Base-by-base conservation (phyloP, 2,329 filamentous ascomycete genomes). In the Paraphoma chrysanthemicola region DNA sequence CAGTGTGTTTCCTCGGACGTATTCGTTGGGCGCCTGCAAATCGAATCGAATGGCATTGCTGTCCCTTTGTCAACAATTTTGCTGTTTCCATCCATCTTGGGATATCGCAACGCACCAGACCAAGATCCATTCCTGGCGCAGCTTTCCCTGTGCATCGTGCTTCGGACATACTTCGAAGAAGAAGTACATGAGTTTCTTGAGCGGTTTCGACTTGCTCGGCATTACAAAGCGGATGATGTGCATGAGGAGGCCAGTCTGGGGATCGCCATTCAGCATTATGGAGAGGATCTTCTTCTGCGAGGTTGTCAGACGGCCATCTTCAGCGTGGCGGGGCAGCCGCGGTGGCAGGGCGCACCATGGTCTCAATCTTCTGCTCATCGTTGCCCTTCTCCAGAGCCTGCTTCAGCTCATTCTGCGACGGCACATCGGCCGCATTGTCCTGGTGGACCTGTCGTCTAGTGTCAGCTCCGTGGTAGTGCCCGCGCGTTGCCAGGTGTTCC, bases 181-280 rank as follows among this genome's bases (percentile, higher is more conserved):
- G 79, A 99, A 95, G 81, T 99, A 99, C 53, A 99, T 86, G 59
- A 99, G 86, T 83, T 99, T 99, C 87, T 99, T 99, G 71, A 99
- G 83, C 42, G 90, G 83, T 82, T 99, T 99, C 79, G 91, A 92
- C 83, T 96, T 97, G 62, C 93, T 97, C 12, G 95, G 95, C 95
- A 99, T 99, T 70, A 99, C 93, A 77, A 99, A 99, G 77, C 95
- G 92, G 78, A 99, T 99, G 74, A 99, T 99, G 82, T 98, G 95
- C 95, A 99, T 99, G 69, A 99, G 88, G 17, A 99, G 85, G 68
- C 93, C 89, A 28, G 93, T 90, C 90, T 99, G 95, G 41, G 95
- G 89, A 75, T 99, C 94, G 68, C 95, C 95, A 78, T 98, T 98
- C 73, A 99, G 87, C 95, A 99, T 98, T 75, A 97, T 88, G 62